Conservation (phyloP, 1,139 yeast species). For the Geotrichum candidum region DNA sequence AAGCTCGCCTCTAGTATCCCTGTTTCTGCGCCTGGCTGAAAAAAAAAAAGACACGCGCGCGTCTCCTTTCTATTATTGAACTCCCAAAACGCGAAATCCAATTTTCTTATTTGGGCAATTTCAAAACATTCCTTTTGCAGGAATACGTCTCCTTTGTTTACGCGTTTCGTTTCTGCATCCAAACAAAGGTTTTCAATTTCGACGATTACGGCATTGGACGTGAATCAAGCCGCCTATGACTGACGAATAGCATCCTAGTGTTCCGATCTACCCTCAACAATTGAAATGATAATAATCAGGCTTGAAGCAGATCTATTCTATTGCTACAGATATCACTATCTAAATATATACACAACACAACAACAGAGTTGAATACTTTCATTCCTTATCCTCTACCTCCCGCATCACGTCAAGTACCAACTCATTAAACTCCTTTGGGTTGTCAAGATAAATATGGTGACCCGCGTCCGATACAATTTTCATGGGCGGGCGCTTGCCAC, state of each 20-base stretch:
- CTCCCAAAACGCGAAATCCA: not conserved
- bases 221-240: not conserved
- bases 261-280: too few species aligned
- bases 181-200: not conserved
- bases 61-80: not conserved
- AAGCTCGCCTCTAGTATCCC: not conserved
- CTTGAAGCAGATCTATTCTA: not conserved
- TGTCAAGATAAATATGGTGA: constrained; percentile 76
- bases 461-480: constrained; percentile 56
- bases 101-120: not conserved
- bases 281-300: not conserved
- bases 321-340: not conserved
- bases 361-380: not conserved
- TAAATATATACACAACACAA: not conserved
- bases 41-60: not conserved
- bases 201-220: not conserved
- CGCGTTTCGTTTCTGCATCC: not conserved
- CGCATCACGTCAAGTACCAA: constrained; percentile 41
- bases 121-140: not conserved
- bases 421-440: constrained; percentile 48
- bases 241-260: not conserved
- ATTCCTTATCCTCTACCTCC: constrained; percentile 6
- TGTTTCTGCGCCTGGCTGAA: not conserved
- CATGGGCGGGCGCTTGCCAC: constrained; percentile 6
- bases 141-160: not conserved